Base-by-base conservation (phyloP, 2,329 filamentous ascomycete genomes). In the Plectosphaerella plurivora region DNA sequence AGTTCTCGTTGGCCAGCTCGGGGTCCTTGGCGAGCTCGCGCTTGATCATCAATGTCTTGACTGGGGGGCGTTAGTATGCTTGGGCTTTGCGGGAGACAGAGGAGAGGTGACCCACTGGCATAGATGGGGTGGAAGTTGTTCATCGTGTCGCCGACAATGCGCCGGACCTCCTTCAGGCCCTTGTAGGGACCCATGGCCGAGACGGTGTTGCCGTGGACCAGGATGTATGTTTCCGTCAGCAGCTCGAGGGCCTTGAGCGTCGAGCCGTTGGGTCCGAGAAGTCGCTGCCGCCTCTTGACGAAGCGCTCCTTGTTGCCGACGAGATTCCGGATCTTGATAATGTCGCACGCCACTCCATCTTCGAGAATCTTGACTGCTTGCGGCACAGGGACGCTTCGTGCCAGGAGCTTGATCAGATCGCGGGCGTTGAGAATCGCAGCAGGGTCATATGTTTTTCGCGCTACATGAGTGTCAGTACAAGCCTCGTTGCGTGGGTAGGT, bases 141-240 rank as follows among this genome's bases (percentile, higher is more conserved):
- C 94, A 99, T 97, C 74, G 91, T 96, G 70, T 97, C 93, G 69
- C 96, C 89, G 37, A 97, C 83, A 18, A 97, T 85, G 50, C 91
- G 81, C 46, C 94, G 85, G 28, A 97, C 84, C 64, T 97, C 93
- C 73, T 97, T 97, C 46, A 99, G 72, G 2, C 91, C 91, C 71
- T 95, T 96, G 75, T 88, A 97, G 0, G 87, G 85, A 0, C 94
- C 94, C 89, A 99, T 97, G 5, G 83, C 87, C 1, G 86, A 85
- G 25, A 99, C 94, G 0, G 94, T 97, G 70, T 96, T 97, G 60
- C 94, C 94, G 69, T 99, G 94, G 1, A 99, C 94, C 42, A 97
- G 81, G 50, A 99, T 89, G 69, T 97, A 97, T 52, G 89, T 95
- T 63, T 87, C 78, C 1, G 94, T 99, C 51, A 99, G 81, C 3